Conservation (phyloP, 306 rosid species). For the Cucurbita maxima region DNA sequence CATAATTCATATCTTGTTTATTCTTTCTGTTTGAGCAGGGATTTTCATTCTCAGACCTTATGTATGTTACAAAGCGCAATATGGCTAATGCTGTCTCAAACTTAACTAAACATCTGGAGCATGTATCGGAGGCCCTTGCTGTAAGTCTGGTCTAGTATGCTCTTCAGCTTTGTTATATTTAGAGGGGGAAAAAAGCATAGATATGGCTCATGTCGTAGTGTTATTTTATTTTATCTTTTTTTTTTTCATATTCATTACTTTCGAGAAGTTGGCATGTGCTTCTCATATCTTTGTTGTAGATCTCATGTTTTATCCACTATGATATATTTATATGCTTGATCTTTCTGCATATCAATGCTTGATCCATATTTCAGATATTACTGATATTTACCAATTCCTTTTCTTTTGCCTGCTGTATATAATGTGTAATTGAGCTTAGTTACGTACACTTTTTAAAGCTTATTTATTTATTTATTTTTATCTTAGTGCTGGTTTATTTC, state of each 20-base stretch:
- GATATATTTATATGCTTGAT: not conserved
- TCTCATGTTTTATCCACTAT: not conserved
- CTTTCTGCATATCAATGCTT: not conserved
- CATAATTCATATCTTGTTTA: not conserved
- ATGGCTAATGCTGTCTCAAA: slow-evolving; percentile 82
- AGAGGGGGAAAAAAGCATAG: not conserved
- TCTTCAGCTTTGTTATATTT: not conserved
- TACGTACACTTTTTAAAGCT: not conserved
- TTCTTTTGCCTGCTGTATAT: not conserved
- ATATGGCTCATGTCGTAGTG: not conserved
- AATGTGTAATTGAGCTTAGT: not conserved
- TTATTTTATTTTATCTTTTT: not conserved
- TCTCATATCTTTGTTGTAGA: not conserved
- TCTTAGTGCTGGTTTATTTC: not conserved
- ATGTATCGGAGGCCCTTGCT: slow-evolving; percentile 67
- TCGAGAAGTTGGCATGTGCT: not conserved
- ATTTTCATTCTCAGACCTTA: slow-evolving; percentile 67
- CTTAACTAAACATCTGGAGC: slow-evolving; percentile 71
- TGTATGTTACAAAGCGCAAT: slow-evolving; percentile 82
- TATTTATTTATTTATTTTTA: not conserved
- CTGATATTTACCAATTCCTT: not conserved
- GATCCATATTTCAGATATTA: not conserved
- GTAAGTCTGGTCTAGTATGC: slow-evolving; percentile 31
- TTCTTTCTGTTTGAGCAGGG: slow-evolving; percentile 41
- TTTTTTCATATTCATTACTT: not conserved